Percentiles rank a stretch among this genome's conserved stretches.
Evolutionary conservation across 148 eudicot genomes (phyloP).

Genomic region (Chenopodium album): DNA sequence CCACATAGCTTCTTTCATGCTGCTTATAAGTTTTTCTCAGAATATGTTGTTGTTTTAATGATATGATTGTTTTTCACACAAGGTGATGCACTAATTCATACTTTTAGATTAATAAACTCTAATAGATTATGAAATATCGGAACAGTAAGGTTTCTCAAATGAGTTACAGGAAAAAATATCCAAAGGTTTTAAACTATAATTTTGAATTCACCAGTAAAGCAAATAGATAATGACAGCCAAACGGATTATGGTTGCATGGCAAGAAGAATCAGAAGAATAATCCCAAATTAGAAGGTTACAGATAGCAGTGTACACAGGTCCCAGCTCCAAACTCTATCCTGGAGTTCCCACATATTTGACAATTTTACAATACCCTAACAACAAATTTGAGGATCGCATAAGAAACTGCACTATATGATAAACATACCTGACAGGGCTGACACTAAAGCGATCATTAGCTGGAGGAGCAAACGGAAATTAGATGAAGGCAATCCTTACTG

Average conservation of each 20-base stretch:
- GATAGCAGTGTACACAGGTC: not conserved
- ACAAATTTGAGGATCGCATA: not conserved
- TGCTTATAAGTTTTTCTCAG: not conserved
- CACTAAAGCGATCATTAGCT: conserved; percentile 6
- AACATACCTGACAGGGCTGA: conserved; percentile 23
- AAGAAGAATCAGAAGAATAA: not conserved
- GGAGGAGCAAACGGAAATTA: conserved; percentile 4
- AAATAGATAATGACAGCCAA: not conserved
- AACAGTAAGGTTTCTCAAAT: not conserved
- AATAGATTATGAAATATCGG: not conserved
- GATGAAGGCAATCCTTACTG: not conserved
- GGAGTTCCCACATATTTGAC: not conserved
- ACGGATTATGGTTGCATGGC: not conserved
- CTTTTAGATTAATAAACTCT: not conserved
- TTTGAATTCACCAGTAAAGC: not conserved
- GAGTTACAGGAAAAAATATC: not conserved
- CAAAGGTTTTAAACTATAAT: not conserved
- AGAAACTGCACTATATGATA: not conserved
- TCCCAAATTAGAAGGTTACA: not conserved
- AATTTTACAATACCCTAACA: not conserved
- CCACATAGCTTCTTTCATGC: not conserved
- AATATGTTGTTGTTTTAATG: not conserved
- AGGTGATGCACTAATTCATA: not conserved
- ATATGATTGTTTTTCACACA: not conserved
- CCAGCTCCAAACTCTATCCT: not conserved